phyloP scores from a whole-genome alignment of 495 filamentous ascomycete genomes.

The Aspergillus panamensis region DNA sequence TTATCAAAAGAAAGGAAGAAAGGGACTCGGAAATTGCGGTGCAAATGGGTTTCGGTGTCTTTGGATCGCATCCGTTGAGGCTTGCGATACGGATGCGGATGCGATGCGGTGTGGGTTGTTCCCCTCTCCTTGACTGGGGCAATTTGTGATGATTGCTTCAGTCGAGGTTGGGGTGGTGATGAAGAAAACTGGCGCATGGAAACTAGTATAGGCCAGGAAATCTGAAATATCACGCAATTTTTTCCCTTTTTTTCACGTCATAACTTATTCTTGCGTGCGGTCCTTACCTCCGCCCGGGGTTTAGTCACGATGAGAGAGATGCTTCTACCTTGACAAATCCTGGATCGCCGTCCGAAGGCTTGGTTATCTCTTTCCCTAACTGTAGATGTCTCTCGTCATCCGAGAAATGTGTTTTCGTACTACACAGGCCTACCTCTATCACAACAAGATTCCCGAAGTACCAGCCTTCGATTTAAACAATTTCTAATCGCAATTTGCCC shows the following conservation, averaged over 20 bases:
- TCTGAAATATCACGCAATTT: slow-evolving; percentile 31
- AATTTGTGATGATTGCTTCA: slow-evolving; percentile 20
- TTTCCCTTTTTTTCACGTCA: slow-evolving; percentile 22
- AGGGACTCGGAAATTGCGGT: slow-evolving; percentile 8
- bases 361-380: neutral
- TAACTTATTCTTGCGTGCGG: neutral
- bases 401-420: neutral
- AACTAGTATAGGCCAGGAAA: slow-evolving; percentile 34
- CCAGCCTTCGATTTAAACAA: slow-evolving; percentile 1
- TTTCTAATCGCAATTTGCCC: slow-evolving; percentile 1
- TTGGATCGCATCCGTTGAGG: slow-evolving; percentile 7
- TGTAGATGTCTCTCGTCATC: neutral
- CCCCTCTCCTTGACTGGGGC: slow-evolving; percentile 5
- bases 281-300: neutral
- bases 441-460: neutral
- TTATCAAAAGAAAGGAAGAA: slow-evolving; percentile 23
- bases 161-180: slow-evolving; percentile 5
- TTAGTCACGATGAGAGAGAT: neutral
- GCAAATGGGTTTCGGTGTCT: slow-evolving; percentile 5
- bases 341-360: neutral
- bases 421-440: neutral
- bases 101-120: slow-evolving; percentile 14
- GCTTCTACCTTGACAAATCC: neutral
- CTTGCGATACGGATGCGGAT: neutral
- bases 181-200: slow-evolving; percentile 25